These are phyloP conservation scores for Cronartium quercuum DNA, from an alignment of 1,284 basidiomycete species.

Conservation along the genomic window DNA sequence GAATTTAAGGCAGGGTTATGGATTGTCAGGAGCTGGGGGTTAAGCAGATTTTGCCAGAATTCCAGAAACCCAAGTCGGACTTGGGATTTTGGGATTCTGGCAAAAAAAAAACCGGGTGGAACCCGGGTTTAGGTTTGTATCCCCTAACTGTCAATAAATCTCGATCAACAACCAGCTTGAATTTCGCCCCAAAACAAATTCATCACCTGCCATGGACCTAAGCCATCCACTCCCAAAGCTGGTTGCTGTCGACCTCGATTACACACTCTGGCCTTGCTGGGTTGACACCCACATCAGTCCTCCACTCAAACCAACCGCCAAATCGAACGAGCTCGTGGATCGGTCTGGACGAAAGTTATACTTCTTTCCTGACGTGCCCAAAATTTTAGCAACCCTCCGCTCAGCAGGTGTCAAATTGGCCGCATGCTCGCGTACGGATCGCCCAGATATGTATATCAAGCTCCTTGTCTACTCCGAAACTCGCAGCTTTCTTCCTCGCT, in stretches of 20 bases:
- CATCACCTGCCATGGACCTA: neutral
- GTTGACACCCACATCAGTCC: conserved; percentile 40
- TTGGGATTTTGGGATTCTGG: too few species aligned
- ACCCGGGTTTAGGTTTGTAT: too few species aligned
- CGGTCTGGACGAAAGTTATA: too few species aligned
- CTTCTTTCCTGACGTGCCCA: neutral
- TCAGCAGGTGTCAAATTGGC: neutral
- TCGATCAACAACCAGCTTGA: neutral
- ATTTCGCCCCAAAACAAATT: neutral
- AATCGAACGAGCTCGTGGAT: neutral
- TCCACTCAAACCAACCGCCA: conserved; percentile 39
- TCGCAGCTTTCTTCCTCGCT: neutral
- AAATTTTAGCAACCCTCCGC: neutral
- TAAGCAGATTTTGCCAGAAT: too few species aligned
- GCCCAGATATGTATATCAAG: neutral
- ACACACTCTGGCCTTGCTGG: conserved; percentile 41
- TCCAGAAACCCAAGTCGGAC: too few species aligned
- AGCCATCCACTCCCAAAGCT: conserved; percentile 41
- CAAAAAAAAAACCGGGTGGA: too few species aligned
- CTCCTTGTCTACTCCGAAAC: neutral
- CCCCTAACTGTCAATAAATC: neutral
- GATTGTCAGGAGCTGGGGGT: too few species aligned
- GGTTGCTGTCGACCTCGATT: conserved; percentile 47
- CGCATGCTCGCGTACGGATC: neutral
- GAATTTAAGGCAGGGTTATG: too few species aligned